Conservation (phyloP, 805 yeast species). For the Candida dajiaensis region DNA sequence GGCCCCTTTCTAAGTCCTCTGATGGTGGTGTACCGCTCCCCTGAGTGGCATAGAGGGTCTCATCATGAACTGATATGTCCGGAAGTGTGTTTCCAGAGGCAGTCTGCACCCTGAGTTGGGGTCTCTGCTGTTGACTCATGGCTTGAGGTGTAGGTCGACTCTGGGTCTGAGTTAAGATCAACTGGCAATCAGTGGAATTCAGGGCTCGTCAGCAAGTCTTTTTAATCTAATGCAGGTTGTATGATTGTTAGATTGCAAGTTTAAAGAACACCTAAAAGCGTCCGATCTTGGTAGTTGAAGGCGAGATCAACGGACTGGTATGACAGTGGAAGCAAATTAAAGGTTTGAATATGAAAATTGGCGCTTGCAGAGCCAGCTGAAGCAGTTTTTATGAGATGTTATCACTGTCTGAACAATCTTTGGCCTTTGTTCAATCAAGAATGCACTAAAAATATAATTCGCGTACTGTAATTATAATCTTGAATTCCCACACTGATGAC, state of each 20-base stretch:
- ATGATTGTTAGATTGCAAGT: not conserved
- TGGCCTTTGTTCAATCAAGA: too few species aligned
- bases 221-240: not conserved
- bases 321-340: not conserved
- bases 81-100: constrained; percentile 1
- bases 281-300: not conserved
- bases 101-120: not conserved
- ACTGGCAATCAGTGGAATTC: not conserved
- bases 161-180: not conserved
- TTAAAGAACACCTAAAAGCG: not conserved
- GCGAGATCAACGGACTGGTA: not conserved
- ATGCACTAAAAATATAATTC: not conserved
- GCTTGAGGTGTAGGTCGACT: not conserved
- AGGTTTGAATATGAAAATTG: not conserved
- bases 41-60: not conserved
- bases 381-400: not conserved
- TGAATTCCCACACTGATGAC: too few species aligned
- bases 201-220: not conserved
- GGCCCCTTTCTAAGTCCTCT: not conserved
- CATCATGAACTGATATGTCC: constrained; percentile 3
- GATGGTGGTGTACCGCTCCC: not conserved
- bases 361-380: not conserved
- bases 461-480: not conserved
- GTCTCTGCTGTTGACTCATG: not conserved
- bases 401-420: too few species aligned